Evolutionary conservation across 139 green algal genomes (phyloP).

Genomic region (Penium margaritaceum): DNA sequence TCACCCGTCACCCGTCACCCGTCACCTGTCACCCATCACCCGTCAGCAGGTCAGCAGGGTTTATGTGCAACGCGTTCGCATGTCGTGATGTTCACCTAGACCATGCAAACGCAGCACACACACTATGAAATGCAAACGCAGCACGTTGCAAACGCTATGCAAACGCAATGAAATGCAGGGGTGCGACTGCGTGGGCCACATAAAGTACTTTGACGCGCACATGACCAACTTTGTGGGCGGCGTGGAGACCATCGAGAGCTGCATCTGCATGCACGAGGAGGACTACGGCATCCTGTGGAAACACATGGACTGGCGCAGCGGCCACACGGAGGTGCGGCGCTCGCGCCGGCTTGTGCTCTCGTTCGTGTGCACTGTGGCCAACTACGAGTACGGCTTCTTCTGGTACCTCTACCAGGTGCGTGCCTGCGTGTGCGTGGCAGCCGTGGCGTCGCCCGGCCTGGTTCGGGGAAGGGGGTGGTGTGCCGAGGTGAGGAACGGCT

Average conservation of each 20-base stretch:
- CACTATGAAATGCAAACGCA: too few species aligned
- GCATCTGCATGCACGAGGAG: constrained; percentile 84
- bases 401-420: constrained; percentile 61
- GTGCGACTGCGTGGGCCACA: constrained; percentile 81
- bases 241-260: constrained; percentile 61
- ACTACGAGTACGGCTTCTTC: constrained; percentile 75
- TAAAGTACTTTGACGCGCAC: constrained; percentile 74
- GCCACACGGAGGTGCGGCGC: constrained; percentile 44
- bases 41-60: too few species aligned
- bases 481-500: too few species aligned
- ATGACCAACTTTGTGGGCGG: constrained; percentile 62
- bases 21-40: too few species aligned
- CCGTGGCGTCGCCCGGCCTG: neutral
- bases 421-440: neutral
- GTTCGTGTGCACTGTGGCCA: constrained; percentile 66
- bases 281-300: constrained; percentile 79
- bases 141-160: too few species aligned
- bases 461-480: neutral
- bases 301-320: constrained; percentile 66
- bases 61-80: too few species aligned
- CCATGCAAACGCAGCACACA: too few species aligned
- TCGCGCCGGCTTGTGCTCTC: constrained; percentile 66
- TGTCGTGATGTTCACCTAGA: too few species aligned
- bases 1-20: too few species aligned
- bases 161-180: too few species aligned